Evolutionary conservation across 129 eudicot species (phyloP), one percentile per base, ranked within the genome.

Genomic region (Sambucus nigra): DNA sequence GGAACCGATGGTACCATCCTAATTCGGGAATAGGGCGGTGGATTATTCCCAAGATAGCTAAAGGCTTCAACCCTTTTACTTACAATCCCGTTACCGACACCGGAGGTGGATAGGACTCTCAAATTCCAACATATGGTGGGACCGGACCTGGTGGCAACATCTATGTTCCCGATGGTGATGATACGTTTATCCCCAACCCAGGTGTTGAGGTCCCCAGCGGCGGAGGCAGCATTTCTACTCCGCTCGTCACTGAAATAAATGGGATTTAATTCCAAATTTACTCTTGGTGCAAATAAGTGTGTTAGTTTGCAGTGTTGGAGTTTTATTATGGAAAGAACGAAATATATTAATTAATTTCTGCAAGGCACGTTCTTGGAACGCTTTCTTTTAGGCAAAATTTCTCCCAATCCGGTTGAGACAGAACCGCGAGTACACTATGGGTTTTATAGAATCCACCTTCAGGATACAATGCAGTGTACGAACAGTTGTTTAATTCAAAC

Each of bases 121-220:
- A n/a, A n/a, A n/a, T 51, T 14, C 66, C 74, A 9, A 44, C 7
- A 12, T 6, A 16, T 16, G 49, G 24, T 6, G 12, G 18, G 5
- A 17, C 65, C 14, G 58, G 60, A 26, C 75, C 64, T 16, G 60
- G 48, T 4, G 60, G 65, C 12, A 41, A 57, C 25, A 51, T 47
- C 49, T 70, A 55, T 33, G 1, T 76, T 28, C 94, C 87, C 0
- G 84, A 87, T 19, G 81, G 74, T 1, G 94, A 79, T 65, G 94
- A 83, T 53, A 83, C 80, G 3, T 55, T 45, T 10, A 40, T 76
- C 48, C 94, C 94, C 5, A 76, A 76, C 70, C 81, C 94, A 13
- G 84, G 87, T 1, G 53, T 66, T 17, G 87, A 76, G 69, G 83
- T 70, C 27, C 88, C 77, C 1, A 51, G 62, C 7, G 73, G 72